These are phyloP conservation scores for Mycogone perniciosa DNA, from an alignment of 2,329 filamentous ascomycete species.

Conservation along the genomic window DNA sequence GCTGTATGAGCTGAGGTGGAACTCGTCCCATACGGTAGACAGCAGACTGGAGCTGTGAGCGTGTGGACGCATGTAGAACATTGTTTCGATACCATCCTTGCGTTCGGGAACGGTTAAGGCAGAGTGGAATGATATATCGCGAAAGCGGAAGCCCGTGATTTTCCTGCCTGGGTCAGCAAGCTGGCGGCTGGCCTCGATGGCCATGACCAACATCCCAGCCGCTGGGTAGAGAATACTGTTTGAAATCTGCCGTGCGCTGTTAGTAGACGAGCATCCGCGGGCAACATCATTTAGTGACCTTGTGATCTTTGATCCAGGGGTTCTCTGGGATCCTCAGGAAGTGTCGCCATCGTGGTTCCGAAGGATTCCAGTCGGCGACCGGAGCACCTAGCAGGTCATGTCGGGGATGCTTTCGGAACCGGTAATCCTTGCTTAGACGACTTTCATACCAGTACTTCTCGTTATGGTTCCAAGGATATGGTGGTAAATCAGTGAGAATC, in stretches of 20 bases:
- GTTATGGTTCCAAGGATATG: slow-evolving; percentile 31
- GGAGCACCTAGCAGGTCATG: slow-evolving; percentile 34
- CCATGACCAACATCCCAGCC: no score
- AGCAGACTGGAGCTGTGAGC: no score
- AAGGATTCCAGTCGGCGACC: slow-evolving; percentile 16
- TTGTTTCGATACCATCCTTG: no score
- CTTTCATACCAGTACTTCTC: slow-evolving; percentile 27
- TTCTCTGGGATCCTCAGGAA: slow-evolving; percentile 12
- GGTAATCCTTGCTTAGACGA: slow-evolving; percentile 22
- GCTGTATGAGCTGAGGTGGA: no score
- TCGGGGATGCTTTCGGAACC: slow-evolving; percentile 24
- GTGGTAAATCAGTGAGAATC: slow-evolving; percentile 24
- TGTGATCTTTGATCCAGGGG: slow-evolving; percentile 31
- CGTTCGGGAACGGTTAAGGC: no score
- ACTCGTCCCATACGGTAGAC: no score
- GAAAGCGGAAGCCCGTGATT: no score
- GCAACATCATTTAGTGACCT: not conserved
- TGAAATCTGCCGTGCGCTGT: not conserved
- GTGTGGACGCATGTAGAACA: no score
- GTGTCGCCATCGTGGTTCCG: slow-evolving; percentile 20
- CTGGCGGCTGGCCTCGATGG: no score
- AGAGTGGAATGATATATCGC: no score
- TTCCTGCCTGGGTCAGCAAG: no score
- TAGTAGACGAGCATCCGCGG: no score
- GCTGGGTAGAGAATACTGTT: slow-evolving; percentile 30